Evolutionary conservation across 2,329 filamentous ascomycete genomes (phyloP), one percentile per base, ranked within the genome.

Genomic region (Lachnellula hyalina): DNA sequence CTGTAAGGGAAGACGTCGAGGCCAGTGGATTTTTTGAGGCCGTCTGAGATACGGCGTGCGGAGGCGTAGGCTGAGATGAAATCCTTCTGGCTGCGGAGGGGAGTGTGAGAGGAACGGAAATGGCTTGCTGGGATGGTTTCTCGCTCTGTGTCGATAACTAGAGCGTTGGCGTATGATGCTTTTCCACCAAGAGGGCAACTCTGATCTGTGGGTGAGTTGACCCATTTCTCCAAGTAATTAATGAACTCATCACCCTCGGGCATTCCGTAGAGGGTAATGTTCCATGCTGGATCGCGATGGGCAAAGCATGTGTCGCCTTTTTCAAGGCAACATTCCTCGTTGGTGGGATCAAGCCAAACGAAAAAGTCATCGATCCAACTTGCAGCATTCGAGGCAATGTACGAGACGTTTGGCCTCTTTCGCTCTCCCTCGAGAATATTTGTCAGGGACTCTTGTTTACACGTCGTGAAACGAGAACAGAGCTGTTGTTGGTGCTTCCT

Each of bases 321-420:
- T 56, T 93, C 85, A 38, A 88, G 78, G 65, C 89, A 96, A 74
- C 80, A 85, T 49, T 49, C 32, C 17, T 47, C 47, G 9, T 41
- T 14, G 1, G 50, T 38, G 0, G 94, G 94, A 63, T 97, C 96
- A n/a, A 97, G 76, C 93, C 94, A 99, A 56, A 90, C 81, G 73
- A 97, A 90, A 73, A 90, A 97, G 68, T 99, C 94, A 62, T 99
- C 94, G 17, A 99, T 82, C 94, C 94, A 99, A 70, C 89, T 96
- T 3, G 95, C 94, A 0, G 93, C 86, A 0, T 91, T 88, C 9
- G 92, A 86, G 6, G 90, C 82, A 62, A 99, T 90, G 70, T 91
- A 97, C 1, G 91, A 96, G 1, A 93, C 78, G 6, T 95, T 83
- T 0, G 91, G 81, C 38, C 94, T 84, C 74, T 96, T 97, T 11